Evolutionary conservation across 2,329 filamentous ascomycete genomes (phyloP), one percentile per base, ranked within the genome.

Genomic region (Epichloe gansuensis): DNA sequence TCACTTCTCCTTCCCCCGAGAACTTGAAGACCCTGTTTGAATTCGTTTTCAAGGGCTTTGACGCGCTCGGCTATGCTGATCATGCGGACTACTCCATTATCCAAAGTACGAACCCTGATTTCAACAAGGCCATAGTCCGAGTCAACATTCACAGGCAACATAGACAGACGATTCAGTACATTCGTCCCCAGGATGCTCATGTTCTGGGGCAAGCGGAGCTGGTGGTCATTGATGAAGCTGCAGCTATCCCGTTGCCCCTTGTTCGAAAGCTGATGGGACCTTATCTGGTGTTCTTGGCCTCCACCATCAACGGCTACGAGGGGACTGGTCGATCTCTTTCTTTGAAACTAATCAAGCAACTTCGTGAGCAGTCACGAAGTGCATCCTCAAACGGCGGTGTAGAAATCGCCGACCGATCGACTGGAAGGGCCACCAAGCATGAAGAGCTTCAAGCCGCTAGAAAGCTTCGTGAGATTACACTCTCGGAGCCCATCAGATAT

Each of bases 21-120:
- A 98, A 98, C 70, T 76, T 98, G 76, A 98, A 97, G 73, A 98
- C 93, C 0, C 75, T 98, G 7, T 98, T 98, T 65, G 90, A 98
- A 63, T 98, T 98, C 62, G 81, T 98, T 17, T 96, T 98, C 76
- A 97, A 96, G 68, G 93, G 90, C 0, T 98, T 98, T 61, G 93
- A 98, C 66, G 87, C 90, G 11, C 76, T 98, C 31, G 87, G 85
- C 35, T 98, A 98, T 63, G 81, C 89, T 57, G 93, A 98, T 61
- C 93, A 98, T 64, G 82, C 89, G 60, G 93, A 98, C 65, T 98
- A 98, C 71, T 94, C 89, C 51, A 97, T 98, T 59, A 89, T 97
- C 53, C 93, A 98, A 64, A 96, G 90, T 1, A 97, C 91, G 3
- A 96, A 98, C 67, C 91, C 93, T 0, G 91, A 96, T 59, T 96